phyloP scores from a whole-genome alignment of 2,329 filamentous ascomycete genomes.

The Neodidymelliopsis sp. region DNA sequence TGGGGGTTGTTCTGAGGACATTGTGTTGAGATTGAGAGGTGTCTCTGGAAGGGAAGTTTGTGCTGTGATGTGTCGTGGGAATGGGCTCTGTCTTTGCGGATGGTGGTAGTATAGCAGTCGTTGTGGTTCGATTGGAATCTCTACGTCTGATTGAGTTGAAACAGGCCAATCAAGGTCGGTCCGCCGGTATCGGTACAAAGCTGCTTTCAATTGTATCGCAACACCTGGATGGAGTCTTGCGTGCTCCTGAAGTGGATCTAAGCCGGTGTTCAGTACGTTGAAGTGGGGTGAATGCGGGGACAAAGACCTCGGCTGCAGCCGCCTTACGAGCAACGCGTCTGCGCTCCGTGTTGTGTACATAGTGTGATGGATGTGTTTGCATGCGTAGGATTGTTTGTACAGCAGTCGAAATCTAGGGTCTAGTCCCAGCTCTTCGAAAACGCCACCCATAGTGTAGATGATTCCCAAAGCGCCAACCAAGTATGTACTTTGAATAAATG shows the following conservation, averaged over 20 bases:
- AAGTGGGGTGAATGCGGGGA: constrained; percentile 20
- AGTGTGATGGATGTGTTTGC: background rate
- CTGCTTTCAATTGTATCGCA: no score
- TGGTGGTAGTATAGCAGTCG: no score
- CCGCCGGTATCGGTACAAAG: no score
- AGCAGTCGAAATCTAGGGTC: constrained; percentile 11
- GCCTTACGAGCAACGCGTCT: background rate
- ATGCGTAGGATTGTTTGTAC: constrained; percentile 7
- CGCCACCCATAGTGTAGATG: constrained; percentile 13
- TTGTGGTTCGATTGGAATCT: no score
- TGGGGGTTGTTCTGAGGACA: constrained; percentile 8
- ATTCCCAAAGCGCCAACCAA: background rate
- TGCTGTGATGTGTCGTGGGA: no score
- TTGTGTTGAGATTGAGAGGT: no score
- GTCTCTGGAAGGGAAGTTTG: no score
- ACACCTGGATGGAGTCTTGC: constrained; percentile 6
- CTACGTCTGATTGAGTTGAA: no score
- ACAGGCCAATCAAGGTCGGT: no score
- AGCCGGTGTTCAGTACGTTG: constrained; percentile 4
- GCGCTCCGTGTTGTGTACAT: background rate
- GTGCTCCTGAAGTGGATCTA: constrained; percentile 14
- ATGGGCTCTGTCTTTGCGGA: no score
- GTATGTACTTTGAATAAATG: constrained; percentile 7
- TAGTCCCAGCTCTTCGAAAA: constrained; percentile 6
- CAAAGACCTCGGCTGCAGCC: constrained; percentile 8